Evolutionary conservation across 768 basidiomycete species (phyloP).

Genomic region (Leccinum rimulosum): DNA sequence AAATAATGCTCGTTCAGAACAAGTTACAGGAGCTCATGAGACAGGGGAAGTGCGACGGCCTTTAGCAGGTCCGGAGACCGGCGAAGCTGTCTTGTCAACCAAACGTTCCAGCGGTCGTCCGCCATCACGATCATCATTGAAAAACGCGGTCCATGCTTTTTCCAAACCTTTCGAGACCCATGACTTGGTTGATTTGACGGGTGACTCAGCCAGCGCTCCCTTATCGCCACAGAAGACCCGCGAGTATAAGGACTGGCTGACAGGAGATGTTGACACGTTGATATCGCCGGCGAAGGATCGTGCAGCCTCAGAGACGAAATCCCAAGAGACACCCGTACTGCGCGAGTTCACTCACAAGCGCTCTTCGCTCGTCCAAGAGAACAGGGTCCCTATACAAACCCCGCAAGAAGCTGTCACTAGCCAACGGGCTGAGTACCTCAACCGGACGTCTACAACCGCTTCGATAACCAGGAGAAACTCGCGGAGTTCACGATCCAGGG

Average conservation of each 20-base stretch:
- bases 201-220: constrained; percentile 6
- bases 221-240: constrained; percentile 21
- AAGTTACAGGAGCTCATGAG: constrained; percentile 57
- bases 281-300: constrained; percentile 18
- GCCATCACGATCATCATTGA: constrained; percentile 44
- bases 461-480: constrained; percentile 20
- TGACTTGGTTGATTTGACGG: constrained; percentile 20
- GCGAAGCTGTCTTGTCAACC: constrained; percentile 9
- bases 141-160: constrained; percentile 46
- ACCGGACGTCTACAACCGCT: constrained; percentile 12
- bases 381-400: constrained; percentile 25
- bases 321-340: constrained; percentile 45
- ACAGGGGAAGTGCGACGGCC: constrained; percentile 11
- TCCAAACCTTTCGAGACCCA: constrained; percentile 36
- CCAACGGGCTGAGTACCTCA: constrained; percentile 12
- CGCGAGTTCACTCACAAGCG: constrained; percentile 74
- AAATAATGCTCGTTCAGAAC: constrained; percentile 53
- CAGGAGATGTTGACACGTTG: constrained; percentile 57
- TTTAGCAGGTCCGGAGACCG: constrained; percentile 14
- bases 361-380: constrained; percentile 61
- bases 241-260: constrained; percentile 66
- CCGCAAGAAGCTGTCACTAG: constrained; percentile 35
- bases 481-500: constrained; percentile 36
- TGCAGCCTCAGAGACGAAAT: constrained; percentile 12
- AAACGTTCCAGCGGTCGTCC: constrained; percentile 23